phyloP scores from a whole-genome alignment of 306 rosid genomes.

The Cicer pinnatifidum region DNA sequence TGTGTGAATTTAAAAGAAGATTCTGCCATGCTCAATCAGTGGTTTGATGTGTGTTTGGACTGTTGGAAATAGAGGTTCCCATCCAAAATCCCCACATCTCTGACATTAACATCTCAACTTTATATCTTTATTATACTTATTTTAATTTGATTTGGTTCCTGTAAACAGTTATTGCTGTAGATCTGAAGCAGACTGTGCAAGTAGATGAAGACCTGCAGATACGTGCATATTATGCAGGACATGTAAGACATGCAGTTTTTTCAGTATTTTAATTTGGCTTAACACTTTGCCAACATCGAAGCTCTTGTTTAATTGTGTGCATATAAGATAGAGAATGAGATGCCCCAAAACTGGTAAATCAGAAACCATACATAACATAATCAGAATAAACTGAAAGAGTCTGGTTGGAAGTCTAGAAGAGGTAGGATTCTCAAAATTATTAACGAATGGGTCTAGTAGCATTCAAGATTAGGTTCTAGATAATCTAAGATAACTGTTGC shows the following conservation, averaged over 20 bases:
- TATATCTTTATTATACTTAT: slow-evolving; percentile 22
- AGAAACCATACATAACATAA: slow-evolving; percentile 12
- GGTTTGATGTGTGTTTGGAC: slow-evolving; percentile 28
- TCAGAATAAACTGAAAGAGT: neutral
- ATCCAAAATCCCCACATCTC: slow-evolving; percentile 16
- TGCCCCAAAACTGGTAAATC: slow-evolving; percentile 8
- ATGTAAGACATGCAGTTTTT: slow-evolving; percentile 57
- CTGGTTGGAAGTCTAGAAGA: slow-evolving; percentile 13
- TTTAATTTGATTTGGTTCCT: slow-evolving; percentile 40
- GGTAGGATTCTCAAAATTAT: slow-evolving; percentile 24
- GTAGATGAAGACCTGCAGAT: slow-evolving; percentile 87
- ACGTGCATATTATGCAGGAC: slow-evolving; percentile 97
- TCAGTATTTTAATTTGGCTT: neutral
- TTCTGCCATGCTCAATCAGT: slow-evolving; percentile 26
- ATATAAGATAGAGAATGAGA: slow-evolving; percentile 11
- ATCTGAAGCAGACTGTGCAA: slow-evolving; percentile 82
- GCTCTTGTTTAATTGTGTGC: slow-evolving; percentile 15
- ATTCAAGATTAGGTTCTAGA: slow-evolving; percentile 9
- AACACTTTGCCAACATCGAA: slow-evolving; percentile 6
- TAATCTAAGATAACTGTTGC: slow-evolving; percentile 5
- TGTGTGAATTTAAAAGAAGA: slow-evolving; percentile 23
- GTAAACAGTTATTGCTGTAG: slow-evolving; percentile 76
- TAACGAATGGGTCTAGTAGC: neutral
- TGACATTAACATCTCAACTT: slow-evolving; percentile 19
- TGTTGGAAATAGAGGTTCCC: slow-evolving; percentile 12